These are phyloP conservation scores for Aspergillus asperescens DNA, from an alignment of 495 filamentous ascomycete species.

Conservation along the genomic window DNA sequence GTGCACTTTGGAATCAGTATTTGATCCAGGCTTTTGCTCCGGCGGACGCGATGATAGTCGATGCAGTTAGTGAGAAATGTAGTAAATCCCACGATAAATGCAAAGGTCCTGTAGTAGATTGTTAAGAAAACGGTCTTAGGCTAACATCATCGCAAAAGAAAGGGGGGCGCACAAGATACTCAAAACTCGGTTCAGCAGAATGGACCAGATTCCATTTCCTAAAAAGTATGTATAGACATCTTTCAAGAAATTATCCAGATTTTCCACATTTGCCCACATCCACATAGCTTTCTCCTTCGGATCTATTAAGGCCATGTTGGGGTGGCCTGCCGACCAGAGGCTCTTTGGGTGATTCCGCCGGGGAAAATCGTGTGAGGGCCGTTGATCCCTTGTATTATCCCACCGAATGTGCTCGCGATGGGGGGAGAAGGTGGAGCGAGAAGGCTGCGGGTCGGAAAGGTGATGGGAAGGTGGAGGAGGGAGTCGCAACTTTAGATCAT, in stretches of 20 bases:
- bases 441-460: constrained; percentile 23
- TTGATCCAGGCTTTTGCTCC: constrained; percentile 68
- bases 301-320: constrained; percentile 49
- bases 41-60: constrained; percentile 68
- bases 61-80: constrained; percentile 86
- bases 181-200: constrained; percentile 62
- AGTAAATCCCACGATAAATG: constrained; percentile 78
- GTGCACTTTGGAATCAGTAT: constrained; percentile 80
- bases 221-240: constrained; percentile 90
- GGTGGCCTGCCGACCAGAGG: constrained; percentile 32
- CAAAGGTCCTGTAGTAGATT: constrained; percentile 50
- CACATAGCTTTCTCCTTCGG: constrained; percentile 85
- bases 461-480: constrained; percentile 34
- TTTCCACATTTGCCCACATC: constrained; percentile 90
- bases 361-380: constrained; percentile 37
- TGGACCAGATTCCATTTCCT: constrained; percentile 85
- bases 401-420: constrained; percentile 56
- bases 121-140: constrained; percentile 10
- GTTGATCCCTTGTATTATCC: constrained; percentile 59
- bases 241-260: constrained; percentile 83
- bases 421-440: constrained; percentile 46
- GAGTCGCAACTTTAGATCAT: constrained; percentile 31
- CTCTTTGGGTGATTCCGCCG: constrained; percentile 19
- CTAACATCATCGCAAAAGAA: background rate
- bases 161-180: constrained; percentile 62